Conservation (phyloP, 768 basidiomycete species). For the Mycena chlorophos region DNA sequence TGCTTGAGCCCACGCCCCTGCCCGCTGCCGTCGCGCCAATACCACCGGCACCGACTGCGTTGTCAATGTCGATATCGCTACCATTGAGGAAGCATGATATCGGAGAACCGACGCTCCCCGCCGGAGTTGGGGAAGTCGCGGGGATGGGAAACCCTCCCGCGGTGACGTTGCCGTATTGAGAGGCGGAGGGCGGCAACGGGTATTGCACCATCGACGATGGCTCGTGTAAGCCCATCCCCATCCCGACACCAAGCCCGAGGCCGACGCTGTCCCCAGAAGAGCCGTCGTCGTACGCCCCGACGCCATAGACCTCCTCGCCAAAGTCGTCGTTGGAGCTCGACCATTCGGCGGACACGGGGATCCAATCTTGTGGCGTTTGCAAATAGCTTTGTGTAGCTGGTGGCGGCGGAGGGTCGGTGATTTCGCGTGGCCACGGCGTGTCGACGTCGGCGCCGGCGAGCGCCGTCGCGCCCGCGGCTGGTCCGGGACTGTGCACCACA, state of each 20-base stretch:
- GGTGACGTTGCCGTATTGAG: background rate
- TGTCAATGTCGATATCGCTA: constrained; percentile 23
- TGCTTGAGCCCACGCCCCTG: too few species aligned
- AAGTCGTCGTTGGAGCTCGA: background rate
- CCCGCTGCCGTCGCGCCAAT: too few species aligned
- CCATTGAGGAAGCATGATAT: constrained; percentile 31
- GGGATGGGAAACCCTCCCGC: background rate
- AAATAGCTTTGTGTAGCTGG: too few species aligned
- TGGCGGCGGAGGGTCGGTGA: background rate
- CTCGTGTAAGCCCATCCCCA: background rate
- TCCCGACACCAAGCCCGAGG: background rate
- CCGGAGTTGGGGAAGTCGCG: constrained; percentile 10
- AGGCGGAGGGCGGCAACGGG: background rate
- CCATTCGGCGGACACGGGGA: background rate
- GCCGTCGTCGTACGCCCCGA: background rate
- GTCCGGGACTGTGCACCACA: constrained; percentile 41
- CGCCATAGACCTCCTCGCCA: too few species aligned
- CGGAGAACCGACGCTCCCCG: constrained; percentile 24
- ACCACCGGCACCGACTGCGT: too few species aligned
- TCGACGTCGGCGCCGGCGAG: constrained; percentile 34
- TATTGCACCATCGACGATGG: background rate
- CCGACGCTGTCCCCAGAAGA: background rate
- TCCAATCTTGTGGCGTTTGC: background rate
- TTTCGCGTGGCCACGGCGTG: constrained; percentile 38
- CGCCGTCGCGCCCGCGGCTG: constrained; percentile 45